Percentiles rank a stretch among this genome's conserved stretches.
Evolutionary conservation across 495 filamentous ascomycete species (phyloP).

Genomic region (Niebla homalea): DNA sequence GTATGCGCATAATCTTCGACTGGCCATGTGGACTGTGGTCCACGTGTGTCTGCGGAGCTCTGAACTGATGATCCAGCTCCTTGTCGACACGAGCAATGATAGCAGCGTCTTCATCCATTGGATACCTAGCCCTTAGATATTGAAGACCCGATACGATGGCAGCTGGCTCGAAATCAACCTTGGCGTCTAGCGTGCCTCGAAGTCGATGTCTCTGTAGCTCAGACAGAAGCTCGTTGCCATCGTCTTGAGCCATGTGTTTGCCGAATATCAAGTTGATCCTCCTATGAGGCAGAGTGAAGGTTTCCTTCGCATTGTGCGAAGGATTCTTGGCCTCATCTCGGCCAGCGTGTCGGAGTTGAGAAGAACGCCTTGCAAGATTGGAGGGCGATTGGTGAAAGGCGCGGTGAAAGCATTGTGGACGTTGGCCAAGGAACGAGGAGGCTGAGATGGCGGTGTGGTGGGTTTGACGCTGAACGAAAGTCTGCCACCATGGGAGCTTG

Average conservation of each 20-base stretch:
- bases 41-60: conserved; percentile 30
- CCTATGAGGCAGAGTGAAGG: conserved; percentile 26
- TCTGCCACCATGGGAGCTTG: too few relatives aligned
- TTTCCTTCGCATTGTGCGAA: too few relatives aligned
- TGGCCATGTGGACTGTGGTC: conserved; percentile 28
- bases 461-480: too few relatives aligned
- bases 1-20: conserved; percentile 37
- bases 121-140: conserved; percentile 55
- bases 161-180: conserved; percentile 28
- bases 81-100: conserved; percentile 48
- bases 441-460: too few relatives aligned
- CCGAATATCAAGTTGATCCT: conserved; percentile 57
- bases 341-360: too few relatives aligned
- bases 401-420: too few relatives aligned
- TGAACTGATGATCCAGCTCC: conserved; percentile 33
- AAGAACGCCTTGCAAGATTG: too few relatives aligned
- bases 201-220: conserved; percentile 63
- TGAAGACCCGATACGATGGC: conserved; percentile 39
- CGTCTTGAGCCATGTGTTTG: conserved; percentile 27
- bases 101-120: conserved; percentile 62
- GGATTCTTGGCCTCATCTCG: too few relatives aligned
- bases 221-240: conserved; percentile 52
- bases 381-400: too few relatives aligned
- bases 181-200: conserved; percentile 56
- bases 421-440: too few relatives aligned